These are phyloP conservation scores for Cutaneotrichosporon mucoides DNA, from an alignment of 1,284 basidiomycete genomes.

Conservation along the genomic window DNA sequence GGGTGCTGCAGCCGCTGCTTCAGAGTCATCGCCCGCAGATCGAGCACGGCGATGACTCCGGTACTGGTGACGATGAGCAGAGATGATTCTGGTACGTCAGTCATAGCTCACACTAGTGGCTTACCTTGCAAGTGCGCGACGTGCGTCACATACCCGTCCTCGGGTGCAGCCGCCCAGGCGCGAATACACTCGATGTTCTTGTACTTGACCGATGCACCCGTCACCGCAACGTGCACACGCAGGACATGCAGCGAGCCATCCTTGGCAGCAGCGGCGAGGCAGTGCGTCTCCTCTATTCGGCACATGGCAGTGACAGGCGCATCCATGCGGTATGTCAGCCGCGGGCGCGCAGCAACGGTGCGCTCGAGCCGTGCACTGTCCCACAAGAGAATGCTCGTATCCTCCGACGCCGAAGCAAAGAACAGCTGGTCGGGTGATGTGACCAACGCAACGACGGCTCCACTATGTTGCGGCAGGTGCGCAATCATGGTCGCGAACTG, in stretches of 20 bases:
- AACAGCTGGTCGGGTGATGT: conserved; percentile 92
- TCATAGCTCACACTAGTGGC: conserved; percentile 3
- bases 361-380: conserved; percentile 73
- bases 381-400: conserved; percentile 79
- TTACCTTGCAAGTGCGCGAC: conserved; percentile 36
- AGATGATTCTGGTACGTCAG: conserved; percentile 38
- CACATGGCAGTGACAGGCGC: conserved; percentile 75
- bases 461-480: conserved; percentile 79
- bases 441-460: conserved; percentile 71
- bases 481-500: conserved; percentile 73
- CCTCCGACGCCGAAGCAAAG: conserved; percentile 84
- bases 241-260: conserved; percentile 82
- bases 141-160: conserved; percentile 33
- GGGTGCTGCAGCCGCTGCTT: conserved; percentile 76
- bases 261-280: conserved; percentile 80
- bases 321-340: conserved; percentile 49
- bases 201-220: conserved; percentile 67
- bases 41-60: conserved; percentile 70
- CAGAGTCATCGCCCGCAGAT: conserved; percentile 77
- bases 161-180: conserved; percentile 25
- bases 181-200: conserved; percentile 64
- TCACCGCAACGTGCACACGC: conserved; percentile 66
- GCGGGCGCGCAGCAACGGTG: conserved; percentile 56
- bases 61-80: conserved; percentile 81
- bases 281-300: conserved; percentile 75